Evolutionary conservation across 805 yeast species (phyloP), one percentile per base, ranked within the genome.

Genomic region (Candida palmyrensis): DNA sequence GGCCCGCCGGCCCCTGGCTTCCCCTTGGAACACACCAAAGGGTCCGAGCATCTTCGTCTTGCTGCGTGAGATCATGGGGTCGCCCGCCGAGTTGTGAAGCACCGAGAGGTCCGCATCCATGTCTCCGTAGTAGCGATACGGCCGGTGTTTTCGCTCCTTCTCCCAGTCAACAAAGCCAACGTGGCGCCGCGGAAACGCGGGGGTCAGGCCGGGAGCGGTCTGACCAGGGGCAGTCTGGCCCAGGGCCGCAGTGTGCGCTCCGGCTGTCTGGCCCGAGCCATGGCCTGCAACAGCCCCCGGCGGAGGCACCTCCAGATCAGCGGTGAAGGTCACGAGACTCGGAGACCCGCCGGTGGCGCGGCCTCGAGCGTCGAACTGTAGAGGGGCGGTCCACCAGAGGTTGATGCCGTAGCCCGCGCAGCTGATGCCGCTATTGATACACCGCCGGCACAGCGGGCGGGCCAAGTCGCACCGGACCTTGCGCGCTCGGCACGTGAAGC

Each of bases 391-490:
- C 96, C 96, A 88, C 39, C 88, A 62, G 19, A 88, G 70, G 44
- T 82, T 83, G 36, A 88, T 80, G 39, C 77, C 84, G 49, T 87
- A 88, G 1, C 96, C 96, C 18, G 81, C 86, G 49, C 96, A 88
- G 3, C 65, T 61, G 18, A 83, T 52, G 0, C 81, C 78, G 1
- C 85, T 71, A 47, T 77, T 79, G 25, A 64, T 63, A 54, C 96
- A 88, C 37, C 83, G 69, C n/a, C 56, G 51, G 56, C 96, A 88
- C 10, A 59, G 51, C 0, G 96, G 96, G 42, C 69, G 71, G 11
- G 68, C 62, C 36, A 82, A 62, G 51, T 86, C 95, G 55, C 96
- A 88, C 37, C 83, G 78, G 30, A 87, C 79, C 54, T 86, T 83
- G 28, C 96, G 57, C 11, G 79, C 63, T 27, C 96, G 68, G 48